Evolutionary conservation across 139 green algal species (phyloP), one percentile per base, ranked within the genome.

Genomic region (Eudorina sp.): DNA sequence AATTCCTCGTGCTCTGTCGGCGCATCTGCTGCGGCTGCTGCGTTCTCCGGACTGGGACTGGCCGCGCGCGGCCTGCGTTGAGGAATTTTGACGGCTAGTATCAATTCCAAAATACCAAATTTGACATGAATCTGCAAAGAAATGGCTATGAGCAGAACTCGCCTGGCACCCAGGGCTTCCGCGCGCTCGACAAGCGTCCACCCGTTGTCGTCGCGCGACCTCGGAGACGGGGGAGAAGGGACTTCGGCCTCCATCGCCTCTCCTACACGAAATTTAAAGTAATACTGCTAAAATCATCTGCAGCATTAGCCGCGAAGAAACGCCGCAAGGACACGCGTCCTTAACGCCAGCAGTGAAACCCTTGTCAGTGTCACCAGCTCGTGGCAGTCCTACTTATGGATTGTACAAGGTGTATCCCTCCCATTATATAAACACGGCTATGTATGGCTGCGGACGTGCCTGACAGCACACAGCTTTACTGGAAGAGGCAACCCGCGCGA

Each of bases 161-260:
- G n/a, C n/a, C n/a, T n/a, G n/a, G n/a, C n/a, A n/a, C n/a, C 66
- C 14, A 75, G 29, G 19, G 66, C 34, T 46, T 75, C 66, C 8
- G 66, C 19, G 2, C 75, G 75, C n/a, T 83, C 75, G 34, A 83
- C 48, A 0, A 83, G 75, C 29, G 75, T 83, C 75, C 75, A 83
- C 18, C 75, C 75, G 16, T 83, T 58, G n/a, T 79, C 40, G 70
- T 79, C 70, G 70, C 55, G 40, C 40, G 9, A 40, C 31, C 66
- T 23, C 43, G 70, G 70, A 18, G 70, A 79, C 40, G 70, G 38
- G 36, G 41, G 70, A 14, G 70, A 79, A 79, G 40, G 23, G 11
- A 53, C 38, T 5, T 36, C 16, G 36, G 70, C 7, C 70, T 79
- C 70, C 70, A 79, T 79, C 40, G 19, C 36, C 27, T 79, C 68